Conservation (phyloP, 352 stramenopile species). For the Peronosclerospora sorghi region DNA sequence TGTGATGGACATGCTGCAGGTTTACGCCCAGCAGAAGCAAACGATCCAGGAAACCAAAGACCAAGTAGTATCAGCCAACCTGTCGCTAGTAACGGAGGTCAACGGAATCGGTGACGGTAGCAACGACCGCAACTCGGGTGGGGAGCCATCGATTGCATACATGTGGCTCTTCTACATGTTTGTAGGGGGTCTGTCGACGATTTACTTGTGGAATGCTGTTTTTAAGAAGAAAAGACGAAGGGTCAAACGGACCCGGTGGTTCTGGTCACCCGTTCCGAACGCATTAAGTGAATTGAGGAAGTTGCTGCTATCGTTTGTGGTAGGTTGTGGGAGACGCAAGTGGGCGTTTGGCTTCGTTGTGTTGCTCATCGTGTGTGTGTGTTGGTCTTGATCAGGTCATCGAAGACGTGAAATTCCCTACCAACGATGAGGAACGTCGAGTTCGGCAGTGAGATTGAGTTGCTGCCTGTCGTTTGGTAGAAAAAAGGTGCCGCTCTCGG, state of each 20-base stretch:
- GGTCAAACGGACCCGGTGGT: slow-evolving; percentile 7
- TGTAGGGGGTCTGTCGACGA: slow-evolving; percentile 14
- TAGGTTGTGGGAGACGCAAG: slow-evolving; percentile 8
- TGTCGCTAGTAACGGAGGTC: slow-evolving; percentile 7
- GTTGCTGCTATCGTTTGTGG: slow-evolving; percentile 28
- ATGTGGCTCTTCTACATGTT: slow-evolving; percentile 26
- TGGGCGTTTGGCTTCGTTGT: background rate
- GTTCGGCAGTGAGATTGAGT: no score
- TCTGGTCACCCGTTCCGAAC: slow-evolving; percentile 29
- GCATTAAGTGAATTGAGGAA: slow-evolving; percentile 18
- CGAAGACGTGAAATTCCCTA: slow-evolving; percentile 20
- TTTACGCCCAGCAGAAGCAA: slow-evolving; percentile 15
- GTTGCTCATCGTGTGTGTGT: background rate
- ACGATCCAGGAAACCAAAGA: slow-evolving; percentile 16
- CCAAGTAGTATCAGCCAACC: slow-evolving; percentile 15
- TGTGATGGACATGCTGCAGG: slow-evolving; percentile 16
- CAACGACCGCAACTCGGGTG: background rate
- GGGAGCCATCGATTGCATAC: slow-evolving; percentile 1
- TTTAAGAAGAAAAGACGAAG: slow-evolving; percentile 6
- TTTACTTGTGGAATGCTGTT: slow-evolving; percentile 23
- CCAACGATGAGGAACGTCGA: background rate
- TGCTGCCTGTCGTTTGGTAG: no score
- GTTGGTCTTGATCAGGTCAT: slow-evolving; percentile 18
- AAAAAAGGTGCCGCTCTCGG: no score
- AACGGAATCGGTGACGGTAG: background rate